Conservation (phyloP, 306 rosid genomes). For the Hylodesmum podocarpum region DNA sequence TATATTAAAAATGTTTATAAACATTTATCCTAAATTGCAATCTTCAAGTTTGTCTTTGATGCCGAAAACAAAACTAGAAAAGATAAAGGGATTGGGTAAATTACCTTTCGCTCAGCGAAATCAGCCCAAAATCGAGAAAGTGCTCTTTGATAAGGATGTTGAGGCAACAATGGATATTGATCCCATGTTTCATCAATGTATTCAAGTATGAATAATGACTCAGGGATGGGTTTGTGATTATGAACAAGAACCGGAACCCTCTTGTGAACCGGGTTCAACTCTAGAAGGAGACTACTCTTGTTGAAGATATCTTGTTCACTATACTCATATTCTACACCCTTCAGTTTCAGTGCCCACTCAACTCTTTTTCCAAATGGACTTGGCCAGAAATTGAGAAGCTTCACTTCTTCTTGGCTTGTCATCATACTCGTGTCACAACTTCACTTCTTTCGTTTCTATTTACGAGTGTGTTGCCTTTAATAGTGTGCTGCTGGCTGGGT, state of each 20-base stretch:
- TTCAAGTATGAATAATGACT: constrained; percentile 39
- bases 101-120: constrained; percentile 26
- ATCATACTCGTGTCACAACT: not conserved
- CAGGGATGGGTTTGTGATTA: not conserved
- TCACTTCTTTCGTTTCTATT: not conserved
- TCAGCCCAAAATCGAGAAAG: constrained; percentile 38
- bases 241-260: constrained; percentile 34
- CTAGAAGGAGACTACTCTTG: constrained; percentile 36
- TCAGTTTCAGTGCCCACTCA: constrained; percentile 36
- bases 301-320: constrained; percentile 41
- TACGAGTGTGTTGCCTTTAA: no score
- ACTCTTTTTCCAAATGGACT: constrained; percentile 35
- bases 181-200: constrained; percentile 36
- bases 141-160: constrained; percentile 37
- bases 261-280: constrained; percentile 36
- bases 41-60: not conserved
- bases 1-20: no score
- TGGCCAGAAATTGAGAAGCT: constrained; percentile 24
- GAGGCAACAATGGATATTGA: constrained; percentile 34
- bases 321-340: constrained; percentile 31
- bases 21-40: not conserved
- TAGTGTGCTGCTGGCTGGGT: no score
- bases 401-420: constrained; percentile 33
- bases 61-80: not conserved
- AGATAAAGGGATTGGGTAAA: not conserved